These are phyloP conservation scores for Epithele typhae DNA, from an alignment of 768 basidiomycete genomes.

Conservation along the genomic window DNA sequence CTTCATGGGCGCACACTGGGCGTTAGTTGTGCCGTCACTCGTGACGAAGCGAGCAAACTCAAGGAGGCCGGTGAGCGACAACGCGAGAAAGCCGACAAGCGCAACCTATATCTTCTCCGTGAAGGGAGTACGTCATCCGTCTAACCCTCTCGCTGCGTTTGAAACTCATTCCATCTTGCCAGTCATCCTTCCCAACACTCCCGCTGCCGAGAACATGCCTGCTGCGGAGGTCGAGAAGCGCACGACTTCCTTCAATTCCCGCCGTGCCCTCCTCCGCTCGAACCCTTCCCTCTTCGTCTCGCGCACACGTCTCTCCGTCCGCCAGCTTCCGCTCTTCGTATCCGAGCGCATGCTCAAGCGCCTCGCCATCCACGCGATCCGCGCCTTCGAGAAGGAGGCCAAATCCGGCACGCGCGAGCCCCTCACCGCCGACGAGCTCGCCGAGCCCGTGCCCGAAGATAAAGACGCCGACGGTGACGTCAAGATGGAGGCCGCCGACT, in stretches of 20 bases:
- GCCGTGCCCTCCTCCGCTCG: conserved; percentile 75
- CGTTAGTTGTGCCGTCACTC: conserved; percentile 83
- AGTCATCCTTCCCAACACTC: conserved; percentile 91
- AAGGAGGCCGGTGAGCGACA: conserved; percentile 84
- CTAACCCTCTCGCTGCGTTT: background rate
- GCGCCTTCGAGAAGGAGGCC: conserved; percentile 78
- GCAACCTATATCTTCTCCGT: conserved; percentile 91
- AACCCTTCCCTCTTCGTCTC: conserved; percentile 96
- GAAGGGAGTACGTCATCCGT: conserved; percentile 75
- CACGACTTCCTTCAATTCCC: conserved; percentile 78
- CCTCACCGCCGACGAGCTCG: conserved; percentile 70
- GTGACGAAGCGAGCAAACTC: conserved; percentile 83
- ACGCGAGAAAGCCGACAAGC: conserved; percentile 88
- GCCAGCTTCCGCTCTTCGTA: conserved; percentile 87
- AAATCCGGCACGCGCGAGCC: conserved; percentile 52
- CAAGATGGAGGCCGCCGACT: conserved; percentile 21
- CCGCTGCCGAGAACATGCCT: conserved; percentile 68
- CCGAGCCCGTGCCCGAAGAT: conserved; percentile 32
- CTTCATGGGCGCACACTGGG: conserved; percentile 92
- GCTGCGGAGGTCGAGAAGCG: conserved; percentile 82
- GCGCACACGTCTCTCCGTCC: conserved; percentile 88
- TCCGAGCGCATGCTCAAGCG: conserved; percentile 89
- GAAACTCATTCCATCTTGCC: background rate
- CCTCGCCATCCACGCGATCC: conserved; percentile 75
- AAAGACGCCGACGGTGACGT: conserved; percentile 23